Evolutionary conservation across 2,329 filamentous ascomycete genomes (phyloP).

Genomic region (Fusarium tanahbumbuense): DNA sequence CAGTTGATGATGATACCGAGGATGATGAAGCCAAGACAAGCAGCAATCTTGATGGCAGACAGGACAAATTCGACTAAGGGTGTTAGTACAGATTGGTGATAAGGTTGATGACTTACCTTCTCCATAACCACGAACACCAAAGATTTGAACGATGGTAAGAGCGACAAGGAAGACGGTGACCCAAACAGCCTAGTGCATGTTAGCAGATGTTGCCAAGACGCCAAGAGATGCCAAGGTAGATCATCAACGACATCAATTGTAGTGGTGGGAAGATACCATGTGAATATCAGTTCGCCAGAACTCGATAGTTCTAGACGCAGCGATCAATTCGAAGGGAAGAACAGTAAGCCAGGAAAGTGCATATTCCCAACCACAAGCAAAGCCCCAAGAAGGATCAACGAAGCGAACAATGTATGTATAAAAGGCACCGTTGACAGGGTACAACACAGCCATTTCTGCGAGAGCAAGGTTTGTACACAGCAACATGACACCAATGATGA

Average conservation of each 20-base stretch:
- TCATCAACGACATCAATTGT: neutral
- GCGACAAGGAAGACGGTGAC: slow-evolving; percentile 82
- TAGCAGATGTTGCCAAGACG: slow-evolving; percentile 22
- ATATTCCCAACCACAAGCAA: slow-evolving; percentile 97
- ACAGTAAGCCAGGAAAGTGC: slow-evolving; percentile 88
- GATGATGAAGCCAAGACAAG: slow-evolving; percentile 63
- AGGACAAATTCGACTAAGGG: slow-evolving; percentile 79
- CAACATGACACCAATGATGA: slow-evolving; percentile 36
- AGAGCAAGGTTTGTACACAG: slow-evolving; percentile 81
- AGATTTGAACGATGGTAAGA: slow-evolving; percentile 85
- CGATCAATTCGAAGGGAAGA: slow-evolving; percentile 86
- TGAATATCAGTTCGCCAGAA: slow-evolving; percentile 78
- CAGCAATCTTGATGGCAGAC: slow-evolving; percentile 76
- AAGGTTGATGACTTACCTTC: slow-evolving; percentile 61
- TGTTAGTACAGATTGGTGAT: neutral
- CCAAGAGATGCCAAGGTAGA: slow-evolving; percentile 5
- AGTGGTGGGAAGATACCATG: slow-evolving; percentile 50
- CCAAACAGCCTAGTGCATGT: slow-evolving; percentile 68
- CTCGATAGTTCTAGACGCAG: slow-evolving; percentile 82
- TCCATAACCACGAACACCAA: slow-evolving; percentile 88
- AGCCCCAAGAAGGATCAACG: slow-evolving; percentile 92
- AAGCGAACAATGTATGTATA: slow-evolving; percentile 92
- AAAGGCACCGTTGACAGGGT: slow-evolving; percentile 92
- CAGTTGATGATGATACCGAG: slow-evolving; percentile 88
- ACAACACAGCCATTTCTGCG: slow-evolving; percentile 90